Evolutionary conservation across 371 early-diverging fungal species (phyloP), one percentile per base, ranked within the genome.

Genomic region (Mucor sp.): DNA sequence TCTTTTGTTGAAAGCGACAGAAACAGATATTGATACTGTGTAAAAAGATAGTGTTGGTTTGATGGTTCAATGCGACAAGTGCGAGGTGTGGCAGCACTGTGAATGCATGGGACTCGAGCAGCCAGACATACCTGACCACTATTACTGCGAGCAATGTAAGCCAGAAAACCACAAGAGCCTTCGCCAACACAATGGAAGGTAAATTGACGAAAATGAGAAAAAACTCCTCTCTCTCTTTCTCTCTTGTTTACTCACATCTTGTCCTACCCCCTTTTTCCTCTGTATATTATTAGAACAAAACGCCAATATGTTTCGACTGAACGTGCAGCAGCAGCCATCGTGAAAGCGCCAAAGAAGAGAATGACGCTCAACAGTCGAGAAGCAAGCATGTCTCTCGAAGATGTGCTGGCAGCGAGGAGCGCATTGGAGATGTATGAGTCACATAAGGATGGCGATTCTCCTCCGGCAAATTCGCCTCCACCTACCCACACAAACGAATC

Each of bases 61-160:
- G 50, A 94, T 94, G 94, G 90, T 95, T 17, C 92, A 94, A 78
- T 95, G 95, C 77, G 95, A 95, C 57, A 83, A 85, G 15, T 95
- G 95, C 70, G 84, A 89, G 68, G 94, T 93, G 23, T 95, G 95
- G 95, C 95, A 95, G 72, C 95, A 95, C 76, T 90, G 90, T 65
- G 85, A 86, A 19, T 95, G 95, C 74, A 90, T 95, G 75, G 91
- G 92, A 17, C 78, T 95, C 27, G 84, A 86, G 35, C 79, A 85
- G 58, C 85, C 89, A 63, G 83, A 90, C 35, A 77, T 85, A 33
- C 95, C 95, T 19, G 91, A 93, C 66, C 84, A 91, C 63, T 95
- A 95, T 80, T 94, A 87, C 70, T 95, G 95, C 74, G 95, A 95
- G 63, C 79, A 84, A 35, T 94, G 95, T 75, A 84, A 83, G 62